Evolutionary conservation across 2,329 filamentous ascomycete species (phyloP), one percentile per base, ranked within the genome.

Genomic region (Pseudonectria buxi): DNA sequence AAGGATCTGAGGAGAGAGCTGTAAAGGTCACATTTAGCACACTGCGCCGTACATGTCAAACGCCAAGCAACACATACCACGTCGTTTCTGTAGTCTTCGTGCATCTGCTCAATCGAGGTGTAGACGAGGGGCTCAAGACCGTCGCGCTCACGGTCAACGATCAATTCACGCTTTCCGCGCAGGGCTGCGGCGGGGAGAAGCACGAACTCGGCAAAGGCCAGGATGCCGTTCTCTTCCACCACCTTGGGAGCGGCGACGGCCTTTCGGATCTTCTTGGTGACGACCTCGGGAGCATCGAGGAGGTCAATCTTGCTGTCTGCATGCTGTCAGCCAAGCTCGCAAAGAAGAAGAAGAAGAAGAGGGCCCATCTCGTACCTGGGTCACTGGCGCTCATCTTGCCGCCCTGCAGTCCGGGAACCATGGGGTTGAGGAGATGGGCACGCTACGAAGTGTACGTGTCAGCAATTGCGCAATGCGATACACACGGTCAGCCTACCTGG

Each of bases 281-380:
- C 83, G 2, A 67, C 64, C 0, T 94, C 86, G 0, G 83, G 68
- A 0, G 74, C 48, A 55, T 96, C 92, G 13, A 96, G 75, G n/a
- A 96, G 72, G 56, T 96, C 92, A 47, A 96, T 94, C 66, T 95
- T 95, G 55, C 79, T 86, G 61, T 89, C 82, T 50, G 66, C 63
- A 10, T 35, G 28, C 18, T 15, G 6, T 16, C 18, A 28, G 15
- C 12, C 6, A 11, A 15, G 10, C 10, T 30, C 28, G 27, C 18
- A 22, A 6, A 22, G 9, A 9, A 22, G 18, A 5, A 22, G 5
- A 5, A 22, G 9, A n/a, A n/a, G n/a, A n/a, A n/a, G n/a, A n/a
- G n/a, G n/a, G n/a, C n/a, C n/a, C n/a, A n/a, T n/a, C 15, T 28
- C 37, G 22, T 55, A 67, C 86, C 82, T 40, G 77, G 64, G 40